A percentile compares a stretch with the other conserved stretches of the same genome.
Evolutionary conservation across 257 asterid genomes (phyloP).

Genomic region (Nicotiana noctiflora): DNA sequence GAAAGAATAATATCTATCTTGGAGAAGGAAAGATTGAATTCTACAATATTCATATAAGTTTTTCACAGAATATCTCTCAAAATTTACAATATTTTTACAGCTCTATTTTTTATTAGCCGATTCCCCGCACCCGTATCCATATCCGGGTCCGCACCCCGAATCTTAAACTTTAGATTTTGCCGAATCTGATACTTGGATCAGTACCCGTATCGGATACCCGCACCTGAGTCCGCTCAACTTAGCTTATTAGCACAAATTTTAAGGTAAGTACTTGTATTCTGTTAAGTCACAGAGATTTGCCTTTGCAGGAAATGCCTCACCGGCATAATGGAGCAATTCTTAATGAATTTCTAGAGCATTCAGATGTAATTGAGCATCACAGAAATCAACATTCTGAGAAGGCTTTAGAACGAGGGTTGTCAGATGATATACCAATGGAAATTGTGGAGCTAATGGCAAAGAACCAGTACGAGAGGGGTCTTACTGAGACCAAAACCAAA

Average conservation of each 20-base stretch:
- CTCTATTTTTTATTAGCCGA: too few species aligned
- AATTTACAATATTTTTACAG: too few species aligned
- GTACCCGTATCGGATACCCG: too few species aligned
- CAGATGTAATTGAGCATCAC: constrained; percentile 14
- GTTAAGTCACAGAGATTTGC: background rate
- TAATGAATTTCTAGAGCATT: constrained; percentile 7
- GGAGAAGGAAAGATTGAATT: too few species aligned
- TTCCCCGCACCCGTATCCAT: too few species aligned
- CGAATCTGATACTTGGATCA: too few species aligned
- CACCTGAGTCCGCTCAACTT: too few species aligned
- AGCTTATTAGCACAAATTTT: background rate
- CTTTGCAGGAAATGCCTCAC: constrained; percentile 4
- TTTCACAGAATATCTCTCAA: too few species aligned
- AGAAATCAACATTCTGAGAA: constrained; percentile 21
- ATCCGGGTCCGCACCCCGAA: too few species aligned
- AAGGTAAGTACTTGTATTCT: constrained; percentile 3
- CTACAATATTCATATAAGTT: too few species aligned
- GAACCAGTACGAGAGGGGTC: constrained; percentile 58
- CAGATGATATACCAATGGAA: constrained; percentile 40
- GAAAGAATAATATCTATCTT: too few species aligned
- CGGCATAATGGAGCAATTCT: background rate
- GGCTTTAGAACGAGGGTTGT: constrained; percentile 25
- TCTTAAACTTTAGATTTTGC: too few species aligned
- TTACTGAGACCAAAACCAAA: constrained; percentile 7
- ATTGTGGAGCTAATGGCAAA: constrained; percentile 70